A percentile compares a stretch with the other conserved stretches of the same genome.
phyloP scores from a whole-genome alignment of 306 rosid species.

The Myrica gale region DNA sequence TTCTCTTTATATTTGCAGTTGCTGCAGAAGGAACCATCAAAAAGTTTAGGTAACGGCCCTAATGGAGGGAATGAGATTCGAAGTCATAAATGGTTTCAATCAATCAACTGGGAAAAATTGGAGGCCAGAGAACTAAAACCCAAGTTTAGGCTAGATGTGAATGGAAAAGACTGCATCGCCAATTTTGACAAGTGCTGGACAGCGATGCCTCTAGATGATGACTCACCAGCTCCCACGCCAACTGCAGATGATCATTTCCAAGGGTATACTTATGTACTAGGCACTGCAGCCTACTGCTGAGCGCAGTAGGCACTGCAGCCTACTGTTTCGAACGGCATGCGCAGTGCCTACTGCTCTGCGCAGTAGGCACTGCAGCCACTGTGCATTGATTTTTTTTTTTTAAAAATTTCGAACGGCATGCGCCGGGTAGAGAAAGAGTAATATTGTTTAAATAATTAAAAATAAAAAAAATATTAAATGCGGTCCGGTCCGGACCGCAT shows the following conservation, averaged over 20 bases:
- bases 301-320: no score
- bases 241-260: slow-evolving; percentile 80
- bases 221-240: slow-evolving; percentile 93
- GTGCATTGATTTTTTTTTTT: no score
- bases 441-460: no score
- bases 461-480: no score
- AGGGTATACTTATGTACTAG: slow-evolving; percentile 75
- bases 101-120: slow-evolving; percentile 86
- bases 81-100: slow-evolving; percentile 75
- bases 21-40: slow-evolving; percentile 80
- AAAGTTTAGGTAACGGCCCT: slow-evolving; percentile 80
- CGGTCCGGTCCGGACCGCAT: no score
- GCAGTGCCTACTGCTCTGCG: no score
- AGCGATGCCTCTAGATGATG: slow-evolving; percentile 72
- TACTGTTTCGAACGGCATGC: no score
- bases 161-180: slow-evolving; percentile 76
- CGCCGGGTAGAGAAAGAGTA: no score
- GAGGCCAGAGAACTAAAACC: slow-evolving; percentile 80
- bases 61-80: slow-evolving; percentile 71
- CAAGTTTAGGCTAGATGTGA: slow-evolving; percentile 82
- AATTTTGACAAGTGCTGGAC: slow-evolving; percentile 96
- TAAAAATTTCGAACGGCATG: no score
- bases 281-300: no score
- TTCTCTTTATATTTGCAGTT: slow-evolving; percentile 46
- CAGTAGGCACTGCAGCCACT: no score